A percentile compares a stretch with the other conserved stretches of the same genome.
These are phyloP conservation scores for Pyrus bretschneideri DNA, from an alignment of 306 rosid genomes.

Conservation along the genomic window DNA sequence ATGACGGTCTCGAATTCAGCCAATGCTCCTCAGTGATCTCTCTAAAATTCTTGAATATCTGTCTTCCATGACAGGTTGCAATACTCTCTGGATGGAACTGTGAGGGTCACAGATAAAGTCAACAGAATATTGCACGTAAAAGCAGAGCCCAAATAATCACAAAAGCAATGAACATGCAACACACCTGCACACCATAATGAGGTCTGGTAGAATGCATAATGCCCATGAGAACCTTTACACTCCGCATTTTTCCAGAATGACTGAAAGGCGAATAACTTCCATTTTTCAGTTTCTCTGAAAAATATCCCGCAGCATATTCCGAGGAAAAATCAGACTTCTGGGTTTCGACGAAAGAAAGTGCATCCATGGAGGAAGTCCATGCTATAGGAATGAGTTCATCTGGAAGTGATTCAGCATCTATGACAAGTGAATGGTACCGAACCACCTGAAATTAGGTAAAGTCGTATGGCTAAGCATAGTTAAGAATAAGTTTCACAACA, in stretches of 20 bases:
- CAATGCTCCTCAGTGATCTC: conserved; percentile 74
- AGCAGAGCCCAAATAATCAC: conserved; percentile 5
- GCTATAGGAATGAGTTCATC: conserved; percentile 88
- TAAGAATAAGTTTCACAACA: not conserved
- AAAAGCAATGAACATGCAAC: conserved; percentile 22
- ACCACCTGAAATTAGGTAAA: conserved; percentile 68
- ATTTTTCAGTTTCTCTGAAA: conserved; percentile 22
- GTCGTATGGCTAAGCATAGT: not conserved
- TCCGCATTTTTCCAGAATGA: conserved; percentile 24
- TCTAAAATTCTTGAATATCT: conserved; percentile 81
- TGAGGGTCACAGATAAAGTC: conserved; percentile 27
- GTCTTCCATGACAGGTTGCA: conserved; percentile 78
- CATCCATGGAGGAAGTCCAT: conserved; percentile 66
- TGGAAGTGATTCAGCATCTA: conserved; percentile 82
- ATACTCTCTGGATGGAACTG: conserved; percentile 99
- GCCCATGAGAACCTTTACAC: conserved; percentile 72
- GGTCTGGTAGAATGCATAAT: conserved; percentile 84
- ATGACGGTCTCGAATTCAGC: conserved; percentile 49
- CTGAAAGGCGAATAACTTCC: conserved; percentile 23
- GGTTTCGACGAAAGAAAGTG: conserved; percentile 50
- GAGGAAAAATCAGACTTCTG: conserved; percentile 28
- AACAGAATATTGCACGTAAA: conserved; percentile 10
- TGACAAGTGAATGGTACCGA: conserved; percentile 92
- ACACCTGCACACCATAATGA: conserved; percentile 97
- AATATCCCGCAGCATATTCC: conserved; percentile 30